A percentile compares a stretch with the other conserved stretches of the same genome.
These are phyloP conservation scores for Penicillium sp. DNA, from an alignment of 2,329 filamentous ascomycete species.

Conservation along the genomic window DNA sequence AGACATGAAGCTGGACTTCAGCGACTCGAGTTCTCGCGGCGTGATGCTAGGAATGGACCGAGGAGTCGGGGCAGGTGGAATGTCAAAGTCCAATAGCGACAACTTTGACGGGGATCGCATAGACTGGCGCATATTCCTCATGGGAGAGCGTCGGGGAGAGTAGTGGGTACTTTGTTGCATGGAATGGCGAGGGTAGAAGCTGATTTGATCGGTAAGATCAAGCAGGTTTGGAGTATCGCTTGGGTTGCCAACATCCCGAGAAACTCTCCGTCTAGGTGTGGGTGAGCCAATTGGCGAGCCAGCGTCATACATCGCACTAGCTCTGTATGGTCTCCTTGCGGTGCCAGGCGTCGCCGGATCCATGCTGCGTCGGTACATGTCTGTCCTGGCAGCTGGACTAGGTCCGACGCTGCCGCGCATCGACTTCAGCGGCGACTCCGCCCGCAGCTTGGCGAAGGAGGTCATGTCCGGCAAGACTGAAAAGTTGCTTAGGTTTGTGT, in stretches of 20 bases:
- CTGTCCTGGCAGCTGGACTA: constrained; percentile 35
- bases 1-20: constrained; percentile 86
- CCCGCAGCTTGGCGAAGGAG: constrained; percentile 67
- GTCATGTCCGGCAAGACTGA: constrained; percentile 87
- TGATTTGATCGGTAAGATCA: constrained; percentile 80
- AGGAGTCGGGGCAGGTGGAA: constrained; percentile 88
- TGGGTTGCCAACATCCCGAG: constrained; percentile 40
- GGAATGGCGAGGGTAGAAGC: constrained; percentile 51
- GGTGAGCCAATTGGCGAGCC: constrained; percentile 36
- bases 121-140: constrained; percentile 36
- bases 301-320: constrained; percentile 31
- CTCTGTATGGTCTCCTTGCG: constrained; percentile 37
- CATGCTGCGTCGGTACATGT: constrained; percentile 14
- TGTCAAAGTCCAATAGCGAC: constrained; percentile 81
- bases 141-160: constrained; percentile 44
- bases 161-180: constrained; percentile 33
- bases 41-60: constrained; percentile 87
- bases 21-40: constrained; percentile 81
- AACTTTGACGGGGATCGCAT: constrained; percentile 49
- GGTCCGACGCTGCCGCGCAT: constrained; percentile 36
- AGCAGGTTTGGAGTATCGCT: constrained; percentile 71
- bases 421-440: constrained; percentile 56
- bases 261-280: constrained; percentile 50
- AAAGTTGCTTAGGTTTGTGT: constrained; percentile 69
- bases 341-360: constrained; percentile 47